Base-by-base conservation (phyloP, 176 grass and related monocot genomes). In the Aegilops longissima region DNA sequence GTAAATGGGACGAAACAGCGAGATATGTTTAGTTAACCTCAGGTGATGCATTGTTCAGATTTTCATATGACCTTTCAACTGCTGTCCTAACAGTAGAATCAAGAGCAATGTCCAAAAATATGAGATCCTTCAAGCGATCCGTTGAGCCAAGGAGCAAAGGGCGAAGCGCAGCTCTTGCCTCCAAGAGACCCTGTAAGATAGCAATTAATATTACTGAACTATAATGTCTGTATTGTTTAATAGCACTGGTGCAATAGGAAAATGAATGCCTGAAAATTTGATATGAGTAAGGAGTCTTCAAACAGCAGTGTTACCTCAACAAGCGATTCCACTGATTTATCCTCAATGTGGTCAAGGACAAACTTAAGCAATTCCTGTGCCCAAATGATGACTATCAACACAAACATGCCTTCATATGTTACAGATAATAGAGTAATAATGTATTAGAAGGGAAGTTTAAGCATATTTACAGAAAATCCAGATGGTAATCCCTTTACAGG, bases 81-180 rank as follows among this genome's bases (percentile, higher is more conserved):
- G 90, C 91, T 89, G 95, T 95, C 73, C 95, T 93, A 45, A 98
- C 92, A 76, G 95, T 93, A 77, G 93, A 95, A 86, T 98, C 95
- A 89, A 98, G 93, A 85, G 95, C 89, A 81, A 95, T 89, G 84
- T 98, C 95, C 86, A 98, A 92, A 89, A 98, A 98, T 80, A 98
- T 89, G 63, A 98, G 85, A 86, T 98, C 95, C 62, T 98, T 98
- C 84, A 91, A 86, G 80, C 93, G 93, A 81, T 95, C 90, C 27
- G 84, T 79, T 5, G 95, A 87, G 35, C 62, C 72, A 59, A 92
- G 83, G 54, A 98, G 91, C 34, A 93, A 92, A 29, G 86, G 95
- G 58, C 56, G 82, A 14, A 98, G 91, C 82, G 92, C 93, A 88
- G 56, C 93, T 88, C 95, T 84, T 83, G 95, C 95, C 87, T 98